Evolutionary conservation across 2,329 filamentous ascomycete genomes (phyloP), one percentile per base, ranked within the genome.

Genomic region (Corynespora cassiicola): DNA sequence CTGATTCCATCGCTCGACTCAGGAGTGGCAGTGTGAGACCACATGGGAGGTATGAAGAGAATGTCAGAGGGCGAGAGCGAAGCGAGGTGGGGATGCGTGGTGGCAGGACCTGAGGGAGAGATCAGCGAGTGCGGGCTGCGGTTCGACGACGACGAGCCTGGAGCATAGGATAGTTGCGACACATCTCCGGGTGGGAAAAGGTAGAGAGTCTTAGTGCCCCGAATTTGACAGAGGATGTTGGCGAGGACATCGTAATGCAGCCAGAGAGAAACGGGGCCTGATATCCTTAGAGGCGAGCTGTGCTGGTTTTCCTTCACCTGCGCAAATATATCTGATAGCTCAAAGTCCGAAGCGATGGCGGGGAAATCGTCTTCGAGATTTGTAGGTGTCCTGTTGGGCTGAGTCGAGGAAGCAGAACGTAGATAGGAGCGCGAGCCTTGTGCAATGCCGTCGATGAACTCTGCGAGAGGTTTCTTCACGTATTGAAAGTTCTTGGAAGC

Each of bases 191-290:
- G 90, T 1, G 88, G 89, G 62, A 90, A 96, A 2, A 96, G 75
- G 4, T 89, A 68, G 41, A 95, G 75, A 18, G 80, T 78, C 61
- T 94, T 95, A 1, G 78, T 77, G 4, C 90, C 90, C 23, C 73
- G 71, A 34, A 95, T 78, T 61, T 96, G 90, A 56, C 85, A 90
- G 44, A 94, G 85, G 3, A 95, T 76, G 56, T 95, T 96, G 32
- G 89, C 88, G 79, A 95, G 90, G 11, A 94, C 88, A 69, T 95
- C 88, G 71, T 94, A 95, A 67, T 95, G 89, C 20, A 95, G 75
- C 90, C 91, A 96, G 81, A 96, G 88, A 25, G 84, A 86, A 8
- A 92, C 87, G 2, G 81, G 81, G 1, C 88, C 88, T 4, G 87
- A 92, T 43, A 95, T 84, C 14, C 90, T 80, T 16, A 95, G 70